These are phyloP conservation scores for Dactylis glomerata DNA, from an alignment of 176 grass and related monocot genomes.

Conservation along the genomic window DNA sequence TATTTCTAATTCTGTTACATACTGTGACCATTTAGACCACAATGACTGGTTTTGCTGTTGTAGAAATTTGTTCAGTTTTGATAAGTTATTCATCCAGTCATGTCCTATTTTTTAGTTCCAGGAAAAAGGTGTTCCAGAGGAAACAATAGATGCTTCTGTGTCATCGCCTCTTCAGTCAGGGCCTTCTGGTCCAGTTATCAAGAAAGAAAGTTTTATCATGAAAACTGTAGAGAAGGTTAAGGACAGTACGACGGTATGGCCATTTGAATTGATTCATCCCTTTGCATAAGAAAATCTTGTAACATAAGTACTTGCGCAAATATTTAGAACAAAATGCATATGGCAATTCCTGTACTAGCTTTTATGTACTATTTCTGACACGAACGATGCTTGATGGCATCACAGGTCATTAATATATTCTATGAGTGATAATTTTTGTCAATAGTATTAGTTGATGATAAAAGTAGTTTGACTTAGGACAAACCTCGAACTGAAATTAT, in stretches of 20 bases:
- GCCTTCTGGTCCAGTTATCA: conserved; percentile 26
- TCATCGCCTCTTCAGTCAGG: conserved; percentile 19
- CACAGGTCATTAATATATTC: neutral
- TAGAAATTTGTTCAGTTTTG: neutral
- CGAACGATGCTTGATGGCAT: conserved; percentile 16
- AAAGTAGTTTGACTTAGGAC: neutral
- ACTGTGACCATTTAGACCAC: conserved; percentile 19
- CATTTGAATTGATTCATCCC: conserved; percentile 6
- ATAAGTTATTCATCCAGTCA: conserved; percentile 6
- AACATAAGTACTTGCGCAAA: neutral
- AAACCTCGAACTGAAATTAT: neutral
- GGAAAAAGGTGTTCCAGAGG: conserved; percentile 39
- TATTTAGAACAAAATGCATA: neutral
- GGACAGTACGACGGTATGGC: conserved; percentile 75
- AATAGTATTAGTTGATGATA: conserved; percentile 4
- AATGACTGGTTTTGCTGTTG: neutral
- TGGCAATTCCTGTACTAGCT: conserved; percentile 5
- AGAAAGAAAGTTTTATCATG: conserved; percentile 78
- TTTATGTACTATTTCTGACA: conserved; percentile 1
- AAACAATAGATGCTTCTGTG: conserved; percentile 30
- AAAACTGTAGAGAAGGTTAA: conserved; percentile 95
- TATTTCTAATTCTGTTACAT: conserved; percentile 20
- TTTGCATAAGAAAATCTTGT: conserved; percentile 22
- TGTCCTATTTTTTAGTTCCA: conserved; percentile 54
- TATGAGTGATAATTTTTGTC: conserved; percentile 1